A percentile compares a stretch with the other conserved stretches of the same genome.
Evolutionary conservation across 768 basidiomycete species (phyloP).

Genomic region (Leucosporidium scottii): DNA sequence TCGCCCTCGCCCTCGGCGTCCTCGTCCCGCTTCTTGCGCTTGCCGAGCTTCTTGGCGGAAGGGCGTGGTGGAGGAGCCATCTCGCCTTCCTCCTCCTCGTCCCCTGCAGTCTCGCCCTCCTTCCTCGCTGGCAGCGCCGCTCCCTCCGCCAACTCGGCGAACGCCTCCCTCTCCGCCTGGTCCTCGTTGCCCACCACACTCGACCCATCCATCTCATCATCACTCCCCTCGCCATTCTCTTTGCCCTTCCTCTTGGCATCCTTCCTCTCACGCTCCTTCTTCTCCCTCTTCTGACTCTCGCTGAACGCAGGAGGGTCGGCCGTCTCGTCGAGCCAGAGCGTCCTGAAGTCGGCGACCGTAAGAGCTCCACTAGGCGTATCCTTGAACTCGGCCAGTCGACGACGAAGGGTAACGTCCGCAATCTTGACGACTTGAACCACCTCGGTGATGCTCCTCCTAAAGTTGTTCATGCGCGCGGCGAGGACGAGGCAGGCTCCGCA

Average conservation of each 20-base stretch:
- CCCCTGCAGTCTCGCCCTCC: slow-evolving; percentile 38
- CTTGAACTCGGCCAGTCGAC: slow-evolving; percentile 90
- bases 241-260: slow-evolving; percentile 41
- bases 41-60: slow-evolving; percentile 22
- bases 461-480: slow-evolving; percentile 98
- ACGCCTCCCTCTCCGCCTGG: slow-evolving; percentile 18
- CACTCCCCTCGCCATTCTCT: slow-evolving; percentile 46
- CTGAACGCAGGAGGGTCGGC: slow-evolving; percentile 84
- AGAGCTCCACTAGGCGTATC: slow-evolving; percentile 75
- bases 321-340: slow-evolving; percentile 83
- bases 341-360: slow-evolving; percentile 81
- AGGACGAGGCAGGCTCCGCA: slow-evolving; percentile 92
- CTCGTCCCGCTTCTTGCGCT: slow-evolving; percentile 42
- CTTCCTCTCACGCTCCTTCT: slow-evolving; percentile 12
- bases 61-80: slow-evolving; percentile 12
- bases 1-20: slow-evolving; percentile 45
- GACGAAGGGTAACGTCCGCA: slow-evolving; percentile 87
- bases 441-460: slow-evolving; percentile 83
- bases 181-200: slow-evolving; percentile 41
- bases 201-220: slow-evolving; percentile 37
- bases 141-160: slow-evolving; percentile 17
- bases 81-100: slow-evolving; percentile 22
- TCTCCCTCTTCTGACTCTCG: slow-evolving; percentile 25
- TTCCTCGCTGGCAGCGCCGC: slow-evolving; percentile 1
- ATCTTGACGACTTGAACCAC: slow-evolving; percentile 99